phyloP scores from a whole-genome alignment of 2,329 filamentous ascomycete genomes.

The Penicillium hesseltinei region DNA sequence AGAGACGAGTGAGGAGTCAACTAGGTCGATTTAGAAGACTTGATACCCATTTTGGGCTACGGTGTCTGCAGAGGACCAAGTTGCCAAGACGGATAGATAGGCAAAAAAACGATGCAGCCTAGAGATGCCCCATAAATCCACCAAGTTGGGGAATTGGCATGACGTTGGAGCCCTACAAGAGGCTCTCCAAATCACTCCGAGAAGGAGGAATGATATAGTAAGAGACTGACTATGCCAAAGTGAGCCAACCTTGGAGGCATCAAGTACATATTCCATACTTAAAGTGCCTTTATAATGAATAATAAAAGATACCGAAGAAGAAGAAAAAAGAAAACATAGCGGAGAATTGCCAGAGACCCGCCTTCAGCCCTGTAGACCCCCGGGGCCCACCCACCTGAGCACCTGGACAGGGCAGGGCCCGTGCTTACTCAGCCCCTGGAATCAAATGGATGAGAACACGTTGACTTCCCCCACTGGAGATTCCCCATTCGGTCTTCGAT shows the following conservation, averaged over 20 bases:
- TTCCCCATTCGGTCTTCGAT: constrained; percentile 16
- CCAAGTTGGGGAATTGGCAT: constrained; percentile 8
- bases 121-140: constrained; percentile 18
- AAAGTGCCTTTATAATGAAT: neutral
- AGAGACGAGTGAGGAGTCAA: neutral
- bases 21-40: neutral
- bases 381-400: neutral
- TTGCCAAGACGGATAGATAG: constrained; percentile 19
- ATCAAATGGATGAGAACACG: constrained; percentile 28
- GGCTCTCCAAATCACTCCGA: neutral
- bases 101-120: constrained; percentile 25
- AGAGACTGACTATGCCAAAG: neutral
- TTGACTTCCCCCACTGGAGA: constrained; percentile 18
- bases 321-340: neutral
- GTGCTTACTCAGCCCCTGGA: constrained; percentile 22
- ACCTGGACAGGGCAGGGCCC: neutral
- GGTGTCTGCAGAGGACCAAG: neutral
- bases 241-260: neutral
- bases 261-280: neutral
- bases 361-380: constrained; percentile 23
- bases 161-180: neutral
- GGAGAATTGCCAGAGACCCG: constrained; percentile 5
- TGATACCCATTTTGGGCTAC: constrained; percentile 7
- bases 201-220: neutral
- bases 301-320: neutral